Base-by-base conservation (phyloP, 1,139 yeast genomes). In the Kluyveromyces marxianus region DNA sequence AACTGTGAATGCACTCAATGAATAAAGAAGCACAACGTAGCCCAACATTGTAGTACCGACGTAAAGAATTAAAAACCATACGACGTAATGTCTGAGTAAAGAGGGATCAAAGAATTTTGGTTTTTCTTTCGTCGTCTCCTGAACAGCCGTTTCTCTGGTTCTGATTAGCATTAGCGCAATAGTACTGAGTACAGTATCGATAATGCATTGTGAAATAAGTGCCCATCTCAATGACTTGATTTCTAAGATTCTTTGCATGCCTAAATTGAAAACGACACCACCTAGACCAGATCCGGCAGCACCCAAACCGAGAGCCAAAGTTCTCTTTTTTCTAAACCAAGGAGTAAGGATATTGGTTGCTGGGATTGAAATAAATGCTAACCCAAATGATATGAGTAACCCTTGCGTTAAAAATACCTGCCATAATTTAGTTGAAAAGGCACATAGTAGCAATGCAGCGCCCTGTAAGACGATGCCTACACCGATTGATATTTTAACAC, bases 401-500 rank as follows among this genome's bases (percentile, higher is more conserved):
- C 89, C 90, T 59, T 82, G 88, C 14, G 84, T 73, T 41, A 81
- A 60, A 55, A 74, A 78, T 7, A 83, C 61, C 50, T 81, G 85
- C 77, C 83, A 76, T 25, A 76, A 59, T 38, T 65, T 62, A 1
- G 71, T 76, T 4, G 83, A 72, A 56, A 77, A 78, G 0, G 86
- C 80, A 2, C 87, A 85, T 24, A 79, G 59, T 44, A 83, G 63
- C 50, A 76, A 76, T 0, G 81, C 83, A 3, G 69, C 59, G 3
- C 78, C 69, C 54, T 77, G 80, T 7, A 78, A 46, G 1, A 66
- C 56, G 4, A 74, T 61, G 0, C 85, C 87, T 3, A 66, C 37
- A 4, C 60, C 50, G 41, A 65, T 57, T 4, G 63, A 59, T 37
- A 62, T 45, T 33, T 59, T 50, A 2, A 66, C 51, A 3, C 61